Percentiles rank a stretch among this genome's conserved stretches.
These are phyloP conservation scores for Trypanosomatidae sp. DNA, from an alignment of 208 protist genomes.

Conservation along the genomic window DNA sequence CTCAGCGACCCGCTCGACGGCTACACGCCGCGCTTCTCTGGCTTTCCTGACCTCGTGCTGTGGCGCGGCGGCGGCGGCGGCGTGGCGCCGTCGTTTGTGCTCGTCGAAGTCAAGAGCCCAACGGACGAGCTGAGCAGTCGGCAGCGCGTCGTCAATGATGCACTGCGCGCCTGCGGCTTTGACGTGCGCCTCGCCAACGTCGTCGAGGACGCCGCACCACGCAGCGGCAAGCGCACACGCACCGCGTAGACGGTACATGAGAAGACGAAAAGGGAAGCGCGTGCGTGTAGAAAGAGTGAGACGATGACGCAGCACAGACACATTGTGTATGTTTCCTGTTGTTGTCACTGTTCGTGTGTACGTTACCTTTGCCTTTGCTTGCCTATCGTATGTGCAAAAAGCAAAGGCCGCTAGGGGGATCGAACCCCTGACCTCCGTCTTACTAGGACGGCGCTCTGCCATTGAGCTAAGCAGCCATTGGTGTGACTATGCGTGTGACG, in stretches of 20 bases:
- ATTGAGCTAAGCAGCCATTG: slow-evolving; percentile 89
- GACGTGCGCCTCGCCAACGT: slow-evolving; percentile 83
- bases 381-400: slow-evolving; percentile 11
- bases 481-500: no score
- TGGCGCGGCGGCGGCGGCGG: slow-evolving; percentile 13
- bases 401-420: slow-evolving; percentile 80
- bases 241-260: no score
- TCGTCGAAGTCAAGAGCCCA: slow-evolving; percentile 75
- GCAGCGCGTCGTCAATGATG: slow-evolving; percentile 57
- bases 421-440: slow-evolving; percentile 88
- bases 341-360: not conserved
- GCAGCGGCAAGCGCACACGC: no score
- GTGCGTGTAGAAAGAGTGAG: no score
- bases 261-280: no score
- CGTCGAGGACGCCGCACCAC: no score
- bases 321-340: not conserved
- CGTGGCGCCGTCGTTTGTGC: slow-evolving; percentile 11
- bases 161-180: slow-evolving; percentile 51
- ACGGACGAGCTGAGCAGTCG: slow-evolving; percentile 47
- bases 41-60: slow-evolving; percentile 69
- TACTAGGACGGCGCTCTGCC: slow-evolving; percentile 88
- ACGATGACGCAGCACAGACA: no score
- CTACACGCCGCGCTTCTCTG: slow-evolving; percentile 31
- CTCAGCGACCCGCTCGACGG: slow-evolving; percentile 31
- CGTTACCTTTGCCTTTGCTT: not conserved